Evolutionary conservation across 1,284 basidiomycete genomes (phyloP).

Genomic region (Thecaphora thlaspeos): DNA sequence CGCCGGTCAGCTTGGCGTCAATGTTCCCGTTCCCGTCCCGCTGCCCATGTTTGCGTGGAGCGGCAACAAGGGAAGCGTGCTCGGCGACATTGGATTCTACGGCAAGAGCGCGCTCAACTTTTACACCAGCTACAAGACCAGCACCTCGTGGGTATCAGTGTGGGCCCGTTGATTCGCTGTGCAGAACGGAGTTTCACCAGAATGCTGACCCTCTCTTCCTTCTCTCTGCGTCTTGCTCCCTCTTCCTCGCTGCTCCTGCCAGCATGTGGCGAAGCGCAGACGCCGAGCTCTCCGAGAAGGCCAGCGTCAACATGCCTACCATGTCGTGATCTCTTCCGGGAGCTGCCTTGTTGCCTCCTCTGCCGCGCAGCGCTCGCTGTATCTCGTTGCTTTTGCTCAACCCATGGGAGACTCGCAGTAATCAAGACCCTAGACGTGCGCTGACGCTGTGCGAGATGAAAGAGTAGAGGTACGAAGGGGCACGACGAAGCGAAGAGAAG

Average conservation of each 20-base stretch:
- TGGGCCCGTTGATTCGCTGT: no score
- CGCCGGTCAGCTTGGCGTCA: slow-evolving; percentile 77
- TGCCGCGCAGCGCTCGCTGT: no score
- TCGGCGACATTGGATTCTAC: slow-evolving; percentile 64
- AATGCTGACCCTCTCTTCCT: not conserved
- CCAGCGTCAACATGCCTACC: slow-evolving; percentile 50
- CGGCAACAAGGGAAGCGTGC: slow-evolving; percentile 82
- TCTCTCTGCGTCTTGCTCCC: slow-evolving; percentile 1
- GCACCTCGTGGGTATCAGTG: slow-evolving; percentile 8
- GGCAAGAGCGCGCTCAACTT: slow-evolving; percentile 47
- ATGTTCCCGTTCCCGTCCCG: slow-evolving; percentile 79
- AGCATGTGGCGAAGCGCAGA: slow-evolving; percentile 43
- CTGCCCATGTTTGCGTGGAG: slow-evolving; percentile 90
- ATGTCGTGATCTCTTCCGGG: slow-evolving; percentile 26
- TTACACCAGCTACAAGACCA: slow-evolving; percentile 48
- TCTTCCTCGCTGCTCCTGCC: slow-evolving; percentile 5
- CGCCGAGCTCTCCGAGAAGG: slow-evolving; percentile 32
- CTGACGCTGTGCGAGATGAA: no score
- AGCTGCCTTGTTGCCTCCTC: not conserved
- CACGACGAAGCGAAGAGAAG: no score
- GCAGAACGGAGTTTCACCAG: not conserved
- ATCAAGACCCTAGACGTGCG: no score
- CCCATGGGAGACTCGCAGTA: no score
- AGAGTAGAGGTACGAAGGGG: no score
- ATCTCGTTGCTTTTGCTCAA: no score